Evolutionary conservation across 1,284 basidiomycete genomes (phyloP).

Genomic region (Ganoderma sp.): DNA sequence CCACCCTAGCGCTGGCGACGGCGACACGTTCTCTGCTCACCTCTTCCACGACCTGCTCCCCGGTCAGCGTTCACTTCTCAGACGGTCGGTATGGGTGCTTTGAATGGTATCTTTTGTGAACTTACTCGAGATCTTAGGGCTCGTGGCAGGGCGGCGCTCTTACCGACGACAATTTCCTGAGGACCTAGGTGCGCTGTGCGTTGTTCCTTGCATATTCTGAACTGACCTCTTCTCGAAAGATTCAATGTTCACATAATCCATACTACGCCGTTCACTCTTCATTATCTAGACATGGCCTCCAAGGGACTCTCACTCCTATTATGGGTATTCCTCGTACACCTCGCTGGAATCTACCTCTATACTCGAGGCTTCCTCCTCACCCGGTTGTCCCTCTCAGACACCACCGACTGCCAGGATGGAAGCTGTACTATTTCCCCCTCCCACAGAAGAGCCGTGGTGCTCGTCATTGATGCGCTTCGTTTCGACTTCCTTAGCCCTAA

Average conservation of each 20-base stretch:
- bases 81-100: not conserved
- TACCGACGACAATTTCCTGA: not conserved
- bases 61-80: not conserved
- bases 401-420: constrained; percentile 53
- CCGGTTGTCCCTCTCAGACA: constrained; percentile 75
- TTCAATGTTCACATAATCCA: constrained; percentile 2
- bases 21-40: not conserved
- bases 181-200: constrained; percentile 2
- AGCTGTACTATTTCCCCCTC: constrained; percentile 61
- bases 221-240: not conserved
- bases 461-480: constrained; percentile 93
- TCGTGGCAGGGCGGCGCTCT: not conserved
- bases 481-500: constrained; percentile 92
- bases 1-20: not conserved
- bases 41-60: not conserved
- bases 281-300: constrained; percentile 32
- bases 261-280: constrained; percentile 13
- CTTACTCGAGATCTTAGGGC: not conserved
- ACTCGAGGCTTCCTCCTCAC: constrained; percentile 89
- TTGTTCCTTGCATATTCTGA: too few species aligned
- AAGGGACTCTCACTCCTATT: constrained; percentile 50
- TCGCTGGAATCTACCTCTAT: constrained; percentile 79
- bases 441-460: constrained; percentile 80
- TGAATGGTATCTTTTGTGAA: not conserved
- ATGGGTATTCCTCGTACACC: constrained; percentile 65